These are phyloP conservation scores for Tagetes erecta DNA, from an alignment of 129 eudicot genomes.

Conservation along the genomic window DNA sequence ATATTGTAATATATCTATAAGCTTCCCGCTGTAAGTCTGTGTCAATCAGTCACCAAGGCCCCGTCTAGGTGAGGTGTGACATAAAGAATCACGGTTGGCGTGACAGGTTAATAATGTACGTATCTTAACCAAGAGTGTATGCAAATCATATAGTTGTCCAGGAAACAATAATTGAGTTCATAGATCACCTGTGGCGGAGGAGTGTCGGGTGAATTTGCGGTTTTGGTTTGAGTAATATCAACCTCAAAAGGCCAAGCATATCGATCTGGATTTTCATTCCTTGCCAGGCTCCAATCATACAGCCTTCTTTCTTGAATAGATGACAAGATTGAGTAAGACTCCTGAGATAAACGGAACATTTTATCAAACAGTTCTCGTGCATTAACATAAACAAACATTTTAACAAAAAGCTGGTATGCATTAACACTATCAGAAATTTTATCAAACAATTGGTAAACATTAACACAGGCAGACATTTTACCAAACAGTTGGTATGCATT, in stretches of 20 bases:
- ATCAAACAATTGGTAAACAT: neutral
- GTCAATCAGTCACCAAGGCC: too few species aligned
- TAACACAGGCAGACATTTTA: neutral
- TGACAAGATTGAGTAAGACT: conserved; percentile 70
- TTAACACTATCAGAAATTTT: neutral
- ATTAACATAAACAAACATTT: neutral
- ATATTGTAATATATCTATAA: too few species aligned
- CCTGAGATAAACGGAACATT: conserved; percentile 39
- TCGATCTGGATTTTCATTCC: conserved; percentile 58
- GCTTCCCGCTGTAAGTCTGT: too few species aligned
- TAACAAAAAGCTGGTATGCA: conserved; percentile 16
- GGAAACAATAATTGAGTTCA: neutral
- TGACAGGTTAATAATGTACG: too few species aligned
- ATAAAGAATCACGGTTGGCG: too few species aligned
- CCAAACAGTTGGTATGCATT: conserved; percentile 14
- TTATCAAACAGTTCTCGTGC: too few species aligned
- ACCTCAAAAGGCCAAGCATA: conserved; percentile 87
- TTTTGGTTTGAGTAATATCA: conserved; percentile 51
- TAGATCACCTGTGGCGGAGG: conserved; percentile 67
- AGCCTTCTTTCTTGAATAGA: conserved; percentile 73
- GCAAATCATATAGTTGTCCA: too few species aligned
- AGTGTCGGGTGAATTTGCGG: conserved; percentile 30
- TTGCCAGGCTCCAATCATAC: conserved; percentile 92
- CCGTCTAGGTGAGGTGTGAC: too few species aligned
- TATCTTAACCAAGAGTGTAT: too few species aligned